Conservation (phyloP, 805 yeast genomes). For the Yarrowia divulgata region DNA sequence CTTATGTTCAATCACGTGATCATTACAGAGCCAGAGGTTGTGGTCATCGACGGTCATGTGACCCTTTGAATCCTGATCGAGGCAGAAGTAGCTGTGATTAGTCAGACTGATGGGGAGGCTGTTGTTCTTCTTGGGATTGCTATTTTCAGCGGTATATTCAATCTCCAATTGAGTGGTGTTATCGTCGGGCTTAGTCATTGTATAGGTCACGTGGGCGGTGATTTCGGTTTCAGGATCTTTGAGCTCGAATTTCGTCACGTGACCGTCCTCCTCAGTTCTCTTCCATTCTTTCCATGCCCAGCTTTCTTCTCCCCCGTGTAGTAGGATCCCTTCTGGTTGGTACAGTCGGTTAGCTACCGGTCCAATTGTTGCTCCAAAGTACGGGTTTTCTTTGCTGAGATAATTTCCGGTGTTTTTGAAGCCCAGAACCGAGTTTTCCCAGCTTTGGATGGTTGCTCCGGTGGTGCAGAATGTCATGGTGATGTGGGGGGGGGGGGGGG, state of each 20-base stretch:
- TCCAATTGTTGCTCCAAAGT: slow-evolving; percentile 19
- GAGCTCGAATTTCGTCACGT: slow-evolving; percentile 9
- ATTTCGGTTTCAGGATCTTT: background rate
- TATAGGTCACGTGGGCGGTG: slow-evolving; percentile 11
- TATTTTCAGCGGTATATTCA: background rate
- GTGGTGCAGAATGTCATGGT: background rate
- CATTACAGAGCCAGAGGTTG: slow-evolving; percentile 3
- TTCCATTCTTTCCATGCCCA: slow-evolving; percentile 13
- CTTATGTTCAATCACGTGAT: slow-evolving; percentile 12
- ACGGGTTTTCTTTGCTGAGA: background rate
- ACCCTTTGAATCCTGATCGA: background rate
- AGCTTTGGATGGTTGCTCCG: background rate
- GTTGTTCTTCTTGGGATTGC: background rate
- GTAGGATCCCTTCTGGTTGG: background rate
- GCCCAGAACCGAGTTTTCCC: slow-evolving; percentile 3
- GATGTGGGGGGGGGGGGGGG: no score
- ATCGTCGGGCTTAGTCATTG: background rate
- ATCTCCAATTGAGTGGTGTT: background rate
- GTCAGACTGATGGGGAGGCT: background rate
- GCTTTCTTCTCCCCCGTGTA: slow-evolving; percentile 13
- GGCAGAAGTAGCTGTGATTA: slow-evolving; percentile 15
- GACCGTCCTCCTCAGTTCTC: background rate
- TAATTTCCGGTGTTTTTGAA: background rate
- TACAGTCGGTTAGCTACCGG: slow-evolving; percentile 18
- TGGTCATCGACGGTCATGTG: slow-evolving; percentile 13